These are phyloP conservation scores for Grosmannia serpens DNA, from an alignment of 2,329 filamentous ascomycete species.

Conservation along the genomic window DNA sequence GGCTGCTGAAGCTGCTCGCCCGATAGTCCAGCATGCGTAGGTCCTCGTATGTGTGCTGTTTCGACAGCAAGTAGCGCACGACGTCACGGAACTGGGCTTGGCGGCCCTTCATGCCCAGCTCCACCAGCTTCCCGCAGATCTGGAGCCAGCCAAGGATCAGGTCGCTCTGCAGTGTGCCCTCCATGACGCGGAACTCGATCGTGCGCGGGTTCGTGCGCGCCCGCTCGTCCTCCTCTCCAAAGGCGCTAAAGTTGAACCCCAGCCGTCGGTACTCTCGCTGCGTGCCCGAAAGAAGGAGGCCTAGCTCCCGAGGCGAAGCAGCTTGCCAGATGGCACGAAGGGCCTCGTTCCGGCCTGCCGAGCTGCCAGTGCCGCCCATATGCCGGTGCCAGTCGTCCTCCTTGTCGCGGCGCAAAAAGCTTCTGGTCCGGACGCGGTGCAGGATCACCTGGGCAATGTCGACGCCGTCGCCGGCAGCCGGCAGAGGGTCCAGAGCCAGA, in stretches of 20 bases:
- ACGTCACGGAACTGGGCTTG: constrained; percentile 6
- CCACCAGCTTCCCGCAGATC: constrained; percentile 21
- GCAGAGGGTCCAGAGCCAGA: constrained; percentile 4
- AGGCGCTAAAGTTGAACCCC: constrained; percentile 29
- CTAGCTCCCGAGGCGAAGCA: constrained; percentile 19
- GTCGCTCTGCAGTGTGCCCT: constrained; percentile 19
- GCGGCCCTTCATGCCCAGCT: constrained; percentile 14
- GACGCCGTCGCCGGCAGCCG: background rate
- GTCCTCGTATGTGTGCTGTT: constrained; percentile 7
- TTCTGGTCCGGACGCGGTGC: background rate
- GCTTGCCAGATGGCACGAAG: constrained; percentile 20
- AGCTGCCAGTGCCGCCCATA: constrained; percentile 6
- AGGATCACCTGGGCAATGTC: constrained; percentile 5
- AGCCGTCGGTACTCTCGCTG: constrained; percentile 22
- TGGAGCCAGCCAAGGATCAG: constrained; percentile 23
- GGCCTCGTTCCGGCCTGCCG: constrained; percentile 6
- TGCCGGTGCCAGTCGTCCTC: constrained; percentile 12
- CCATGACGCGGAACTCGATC: constrained; percentile 27
- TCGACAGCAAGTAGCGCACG: constrained; percentile 7
- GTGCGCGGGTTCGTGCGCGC: constrained; percentile 22
- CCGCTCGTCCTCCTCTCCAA: constrained; percentile 24
- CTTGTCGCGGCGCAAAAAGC: background rate
- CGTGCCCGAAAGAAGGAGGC: constrained; percentile 23
- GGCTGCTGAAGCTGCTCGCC: background rate
- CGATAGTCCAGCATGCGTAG: background rate